Percentiles rank a stretch among this genome's conserved stretches.
phyloP scores from a whole-genome alignment of 2,329 filamentous ascomycete species.

The Aureobasidium sp. region DNA sequence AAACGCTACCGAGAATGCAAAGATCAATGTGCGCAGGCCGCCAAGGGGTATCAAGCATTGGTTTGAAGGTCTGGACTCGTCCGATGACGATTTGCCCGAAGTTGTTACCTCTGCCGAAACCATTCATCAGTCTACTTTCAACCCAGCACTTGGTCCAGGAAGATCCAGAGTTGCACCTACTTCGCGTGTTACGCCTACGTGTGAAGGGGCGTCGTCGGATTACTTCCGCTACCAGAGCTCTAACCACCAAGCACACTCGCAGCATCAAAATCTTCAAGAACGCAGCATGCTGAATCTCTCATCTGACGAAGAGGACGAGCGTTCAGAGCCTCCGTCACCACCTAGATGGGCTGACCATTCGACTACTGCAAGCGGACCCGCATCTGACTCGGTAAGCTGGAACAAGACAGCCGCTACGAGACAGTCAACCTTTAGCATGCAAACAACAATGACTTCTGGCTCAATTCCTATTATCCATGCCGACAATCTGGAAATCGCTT shows the following conservation, averaged over 20 bases:
- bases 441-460: constrained; percentile 20
- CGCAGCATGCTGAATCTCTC: constrained; percentile 13
- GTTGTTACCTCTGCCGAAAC: constrained; percentile 12
- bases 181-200: constrained; percentile 12
- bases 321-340: constrained; percentile 9
- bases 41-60: constrained; percentile 42
- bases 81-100: constrained; percentile 15
- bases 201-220: constrained; percentile 3
- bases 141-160: constrained; percentile 14
- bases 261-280: constrained; percentile 3
- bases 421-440: constrained; percentile 14
- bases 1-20: constrained; percentile 36
- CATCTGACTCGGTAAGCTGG: background rate
- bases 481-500: constrained; percentile 9
- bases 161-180: constrained; percentile 14
- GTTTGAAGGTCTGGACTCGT: constrained; percentile 38
- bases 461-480: constrained; percentile 20
- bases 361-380: background rate
- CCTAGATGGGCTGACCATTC: constrained; percentile 12
- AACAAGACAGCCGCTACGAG: constrained; percentile 3
- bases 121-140: constrained; percentile 11
- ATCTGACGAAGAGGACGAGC: constrained; percentile 25
- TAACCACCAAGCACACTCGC: background rate
- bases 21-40: constrained; percentile 38
- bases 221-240: constrained; percentile 12